These are phyloP conservation scores for Quercus lobata DNA, from an alignment of 331 rosid species.

Conservation along the genomic window DNA sequence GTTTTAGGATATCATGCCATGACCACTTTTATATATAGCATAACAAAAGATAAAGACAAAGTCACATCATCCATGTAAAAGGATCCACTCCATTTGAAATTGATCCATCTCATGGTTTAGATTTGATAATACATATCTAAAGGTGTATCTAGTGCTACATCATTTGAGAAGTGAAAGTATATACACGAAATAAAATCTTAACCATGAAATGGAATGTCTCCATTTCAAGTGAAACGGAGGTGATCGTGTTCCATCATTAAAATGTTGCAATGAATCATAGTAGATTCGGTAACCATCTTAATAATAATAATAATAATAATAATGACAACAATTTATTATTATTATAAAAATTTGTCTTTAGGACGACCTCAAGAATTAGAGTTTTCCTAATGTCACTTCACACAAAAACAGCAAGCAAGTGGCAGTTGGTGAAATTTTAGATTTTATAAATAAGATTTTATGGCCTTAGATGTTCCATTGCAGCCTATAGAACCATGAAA, in stretches of 20 bases:
- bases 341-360: neutral
- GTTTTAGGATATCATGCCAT: slow-evolving; percentile 16
- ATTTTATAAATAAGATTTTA: neutral
- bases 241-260: no score
- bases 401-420: neutral
- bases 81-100: no score
- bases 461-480: neutral
- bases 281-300: neutral
- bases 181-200: no score
- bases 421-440: neutral
- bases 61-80: neutral
- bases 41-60: slow-evolving; percentile 4
- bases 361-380: slow-evolving; percentile 13
- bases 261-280: slow-evolving; percentile 1
- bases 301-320: neutral
- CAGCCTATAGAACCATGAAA: neutral
- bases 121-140: no score
- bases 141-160: no score
- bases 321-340: no score
- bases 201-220: no score
- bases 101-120: no score
- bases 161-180: no score
- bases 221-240: no score
- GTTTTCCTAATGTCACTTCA: neutral
- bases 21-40: slow-evolving; percentile 13